Evolutionary conservation across 2,329 filamentous ascomycete species (phyloP).

Genomic region (Erysiphe neolycopersici): DNA sequence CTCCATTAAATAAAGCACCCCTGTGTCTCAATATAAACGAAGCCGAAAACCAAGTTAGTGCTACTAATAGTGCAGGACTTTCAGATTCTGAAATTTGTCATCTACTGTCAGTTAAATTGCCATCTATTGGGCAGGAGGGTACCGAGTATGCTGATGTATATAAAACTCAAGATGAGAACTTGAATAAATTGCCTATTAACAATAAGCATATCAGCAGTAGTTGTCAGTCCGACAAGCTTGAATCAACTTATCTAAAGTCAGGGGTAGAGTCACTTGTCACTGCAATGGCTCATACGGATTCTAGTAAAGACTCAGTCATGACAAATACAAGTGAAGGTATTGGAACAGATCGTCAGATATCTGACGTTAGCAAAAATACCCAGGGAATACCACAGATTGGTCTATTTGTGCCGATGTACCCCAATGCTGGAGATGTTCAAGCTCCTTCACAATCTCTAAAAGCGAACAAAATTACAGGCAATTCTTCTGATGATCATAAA

Average conservation of each 20-base stretch:
- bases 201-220: slow-evolving; percentile 60
- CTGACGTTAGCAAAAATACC: slow-evolving; percentile 32
- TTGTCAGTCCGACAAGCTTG: slow-evolving; percentile 68
- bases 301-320: slow-evolving; percentile 39
- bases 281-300: slow-evolving; percentile 72
- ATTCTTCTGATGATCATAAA: slow-evolving; percentile 27
- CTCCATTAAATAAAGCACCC: slow-evolving; percentile 49
- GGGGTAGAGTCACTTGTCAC: slow-evolving; percentile 67
- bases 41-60: not conserved
- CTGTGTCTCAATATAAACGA: not conserved
- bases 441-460: slow-evolving; percentile 56
- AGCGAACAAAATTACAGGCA: slow-evolving; percentile 9
- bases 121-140: slow-evolving; percentile 71
- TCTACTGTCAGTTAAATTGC: slow-evolving; percentile 51
- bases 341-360: slow-evolving; percentile 23
- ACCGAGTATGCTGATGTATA: slow-evolving; percentile 51
- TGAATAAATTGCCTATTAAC: slow-evolving; percentile 27
- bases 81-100: slow-evolving; percentile 23
- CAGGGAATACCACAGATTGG: slow-evolving; percentile 84
- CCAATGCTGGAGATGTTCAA: slow-evolving; percentile 80
- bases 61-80: slow-evolving; percentile 1
- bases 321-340: not conserved
- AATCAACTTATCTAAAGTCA: slow-evolving; percentile 53
- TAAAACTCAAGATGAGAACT: slow-evolving; percentile 19
- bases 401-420: slow-evolving; percentile 78